Base-by-base conservation (phyloP, 2,329 filamentous ascomycete genomes). In the Eurotiales sp. region DNA sequence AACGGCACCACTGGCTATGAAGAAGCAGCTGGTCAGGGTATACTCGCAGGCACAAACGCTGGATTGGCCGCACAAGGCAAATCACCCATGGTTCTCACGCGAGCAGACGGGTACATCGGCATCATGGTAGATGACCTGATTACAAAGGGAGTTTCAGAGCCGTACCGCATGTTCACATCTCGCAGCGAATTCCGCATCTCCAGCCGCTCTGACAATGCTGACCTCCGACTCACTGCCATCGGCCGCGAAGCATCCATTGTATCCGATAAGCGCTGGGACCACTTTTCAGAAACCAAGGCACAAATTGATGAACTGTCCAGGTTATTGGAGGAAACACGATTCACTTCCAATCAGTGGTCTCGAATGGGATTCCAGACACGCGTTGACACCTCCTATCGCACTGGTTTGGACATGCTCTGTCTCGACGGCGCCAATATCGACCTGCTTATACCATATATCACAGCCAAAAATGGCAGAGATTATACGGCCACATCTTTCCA, bases 1-100 rank as follows among this genome's bases (percentile, higher is more conserved):
- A 99, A 99, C 68, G 93, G 93, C 41, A 99, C 93, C 0, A 99
- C 93, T 0, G 93, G 93, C 3, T 99, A 99, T 67, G 93, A 99
- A 72, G 93, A 99, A 75, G 93, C 93, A 8, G 90, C 93, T 0
- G 92, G 88, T 0, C 93, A 99, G 69, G 93, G 93, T 8, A 79
- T 99, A 42, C 75, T 99, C 12, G 93, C 93, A 0, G 93, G 93
- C 27, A 91, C 92, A 62, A 99, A 99, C 64, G 93, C 93, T 1
- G 93, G 92, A 2, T 80, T 93, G n/a, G 80, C 85, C 1, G 83
- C 91, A 0, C 79, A 82, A 55, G 80, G 81, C 1, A 82, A 86
- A 52, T 68, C 77, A 1, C 79, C 84, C 0, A 77, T 95, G 55
- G 81, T 81, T 0, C 74, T 99, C 25, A 85, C 85, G 7, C 81